Evolutionary conservation across 2,329 filamentous ascomycete species (phyloP), one percentile per base, ranked within the genome.

Genomic region (Ceratocystis huliohia): DNA sequence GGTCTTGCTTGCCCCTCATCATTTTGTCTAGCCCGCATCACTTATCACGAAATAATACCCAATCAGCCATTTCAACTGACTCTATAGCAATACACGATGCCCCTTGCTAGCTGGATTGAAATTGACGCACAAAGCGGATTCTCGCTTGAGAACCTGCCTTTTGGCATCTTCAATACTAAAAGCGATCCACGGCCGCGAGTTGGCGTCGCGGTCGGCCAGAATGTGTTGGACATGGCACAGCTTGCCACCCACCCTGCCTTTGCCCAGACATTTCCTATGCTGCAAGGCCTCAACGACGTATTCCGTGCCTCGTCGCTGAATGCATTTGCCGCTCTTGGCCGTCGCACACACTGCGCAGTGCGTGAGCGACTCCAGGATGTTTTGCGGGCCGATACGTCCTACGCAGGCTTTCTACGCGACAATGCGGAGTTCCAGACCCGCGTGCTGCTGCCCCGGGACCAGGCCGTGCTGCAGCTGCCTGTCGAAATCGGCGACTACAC

Each of bases 401-500:
- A 69, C 48, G 62, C 67, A 1, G 28, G 22, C 41, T 53, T 68
- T 20, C 64, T 68, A n/a, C 46, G 50, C 20, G 64, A 62, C 48
- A 56, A 68, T 41, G 41, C 48, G 0, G 64, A 15, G 10, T 33
- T 62, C 17, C 61, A 33, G 7, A 13, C 17, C 3, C 44, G 25
- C 7, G 57, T 25, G 20, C 61, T 68, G 1, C 25, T 66, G 20
- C 22, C 25, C 30, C 20, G 17, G 15, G 44, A 6, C 13, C 22
- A 33, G 5, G 57, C 30, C 8, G 57, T 15, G 20, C 56, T 68
- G 67, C 86, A 89, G 70, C 72, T 90, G 1, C 88, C 88, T 1
- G 82, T 91, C 80, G 79, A 81, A 64, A 88, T 90, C 71, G 85
- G 86, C 48, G 88, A 90, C 73, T 90, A 90, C 72, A 88, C 87